phyloP scores from a whole-genome alignment of 345 rosid genomes.

The Psidium friedrichsthalianum region DNA sequence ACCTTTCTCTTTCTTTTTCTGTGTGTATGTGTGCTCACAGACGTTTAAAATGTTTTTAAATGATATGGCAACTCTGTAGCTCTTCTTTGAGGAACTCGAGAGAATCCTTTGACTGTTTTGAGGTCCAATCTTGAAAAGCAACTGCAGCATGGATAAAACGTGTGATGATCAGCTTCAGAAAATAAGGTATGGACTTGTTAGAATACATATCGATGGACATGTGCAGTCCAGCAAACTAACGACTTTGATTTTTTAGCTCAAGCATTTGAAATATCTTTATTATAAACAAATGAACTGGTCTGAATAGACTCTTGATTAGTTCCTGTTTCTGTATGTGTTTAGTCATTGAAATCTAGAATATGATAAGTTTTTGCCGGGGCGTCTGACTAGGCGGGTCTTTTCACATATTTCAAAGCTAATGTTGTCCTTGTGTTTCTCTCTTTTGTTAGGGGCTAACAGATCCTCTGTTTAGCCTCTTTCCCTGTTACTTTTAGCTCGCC shows the following conservation, averaged over 20 bases:
- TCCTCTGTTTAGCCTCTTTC: not conserved
- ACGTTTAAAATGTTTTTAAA: constrained; percentile 39
- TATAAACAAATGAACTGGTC: not conserved
- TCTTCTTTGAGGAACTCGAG: constrained; percentile 25
- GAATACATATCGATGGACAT: not conserved
- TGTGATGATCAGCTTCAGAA: constrained; percentile 43
- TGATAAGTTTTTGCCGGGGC: not conserved
- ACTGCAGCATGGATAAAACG: constrained; percentile 64
- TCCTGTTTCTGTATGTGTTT: not conserved
- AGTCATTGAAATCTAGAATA: not conserved
- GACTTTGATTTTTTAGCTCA: not conserved
- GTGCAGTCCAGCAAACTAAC: not conserved
- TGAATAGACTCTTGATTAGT: not conserved
- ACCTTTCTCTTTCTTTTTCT: no score
- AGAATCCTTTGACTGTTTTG: constrained; percentile 19
- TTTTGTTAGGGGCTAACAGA: not conserved
- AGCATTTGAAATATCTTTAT: not conserved
- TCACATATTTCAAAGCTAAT: not conserved
- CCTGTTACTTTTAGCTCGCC: not conserved
- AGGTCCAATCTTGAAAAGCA: constrained; percentile 53
- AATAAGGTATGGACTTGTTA: constrained; percentile 31
- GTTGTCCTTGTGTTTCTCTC: not conserved
- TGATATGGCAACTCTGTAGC: constrained; percentile 10
- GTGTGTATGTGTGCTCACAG: no score
- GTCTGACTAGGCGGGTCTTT: no score